Conservation (phyloP, 2,329 filamentous ascomycete species). For the Botrytis sinoallii region DNA sequence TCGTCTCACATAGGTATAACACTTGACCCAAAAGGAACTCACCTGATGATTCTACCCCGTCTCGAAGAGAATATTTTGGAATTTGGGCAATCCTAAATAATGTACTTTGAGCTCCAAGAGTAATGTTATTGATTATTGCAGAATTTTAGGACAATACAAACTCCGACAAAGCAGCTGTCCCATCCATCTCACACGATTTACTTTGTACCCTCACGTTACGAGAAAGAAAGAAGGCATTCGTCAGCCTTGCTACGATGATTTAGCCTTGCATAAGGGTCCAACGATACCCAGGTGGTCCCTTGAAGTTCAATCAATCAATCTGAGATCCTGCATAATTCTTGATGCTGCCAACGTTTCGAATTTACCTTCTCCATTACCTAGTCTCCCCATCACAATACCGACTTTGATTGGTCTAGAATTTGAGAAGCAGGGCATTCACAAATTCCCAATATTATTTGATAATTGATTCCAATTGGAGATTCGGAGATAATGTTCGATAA, state of each 20-base stretch:
- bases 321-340: background rate
- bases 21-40: background rate
- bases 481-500: background rate
- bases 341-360: background rate
- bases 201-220: background rate
- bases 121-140: background rate
- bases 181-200: background rate
- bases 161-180: background rate
- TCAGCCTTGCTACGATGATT: constrained; percentile 1
- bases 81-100: background rate
- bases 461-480: background rate
- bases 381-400: background rate
- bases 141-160: background rate
- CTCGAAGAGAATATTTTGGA: background rate
- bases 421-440: background rate
- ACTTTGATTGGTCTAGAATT: background rate
- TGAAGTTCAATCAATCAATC: background rate
- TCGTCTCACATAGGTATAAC: background rate
- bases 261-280: constrained; percentile 6
- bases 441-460: background rate
- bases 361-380: background rate
- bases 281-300: background rate
- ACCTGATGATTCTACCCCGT: background rate
- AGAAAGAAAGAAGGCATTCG: background rate
- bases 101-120: background rate